A percentile compares a stretch with the other conserved stretches of the same genome.
Evolutionary conservation across 2,329 filamentous ascomycete genomes (phyloP).

Genomic region (Drechslerella stenobrocha): DNA sequence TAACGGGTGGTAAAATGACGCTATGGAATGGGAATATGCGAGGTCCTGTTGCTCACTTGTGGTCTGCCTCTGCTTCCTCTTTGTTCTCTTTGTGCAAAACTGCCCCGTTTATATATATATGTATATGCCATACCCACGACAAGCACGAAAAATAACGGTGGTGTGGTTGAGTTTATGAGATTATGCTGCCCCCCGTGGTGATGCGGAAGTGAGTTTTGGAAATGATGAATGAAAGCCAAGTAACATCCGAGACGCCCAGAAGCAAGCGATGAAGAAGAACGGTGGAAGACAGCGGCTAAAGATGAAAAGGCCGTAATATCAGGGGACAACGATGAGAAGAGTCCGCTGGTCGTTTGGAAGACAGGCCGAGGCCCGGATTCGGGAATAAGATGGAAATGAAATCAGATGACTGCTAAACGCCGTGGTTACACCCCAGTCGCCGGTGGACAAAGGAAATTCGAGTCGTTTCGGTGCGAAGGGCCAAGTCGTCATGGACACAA

Average conservation of each 20-base stretch:
- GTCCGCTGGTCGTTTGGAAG: neutral
- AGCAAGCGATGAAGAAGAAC: neutral
- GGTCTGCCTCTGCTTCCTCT: too few relatives aligned
- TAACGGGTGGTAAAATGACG: neutral
- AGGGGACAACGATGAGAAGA: neutral
- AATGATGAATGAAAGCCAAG: neutral
- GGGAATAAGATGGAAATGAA: too few relatives aligned
- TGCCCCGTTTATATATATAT: too few relatives aligned
- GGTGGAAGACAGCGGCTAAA: neutral
- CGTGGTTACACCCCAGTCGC: neutral
- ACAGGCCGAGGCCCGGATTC: too few relatives aligned
- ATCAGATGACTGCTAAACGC: neutral
- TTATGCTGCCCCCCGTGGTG: too few relatives aligned
- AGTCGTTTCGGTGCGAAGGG: neutral
- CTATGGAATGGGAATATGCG: neutral
- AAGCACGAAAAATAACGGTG: too few relatives aligned
- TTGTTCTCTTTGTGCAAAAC: too few relatives aligned
- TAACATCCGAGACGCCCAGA: neutral
- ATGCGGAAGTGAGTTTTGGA: neutral
- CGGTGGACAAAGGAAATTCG: conserved; percentile 5
- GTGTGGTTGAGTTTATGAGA: too few relatives aligned
- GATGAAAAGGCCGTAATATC: neutral
- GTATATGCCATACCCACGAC: too few relatives aligned
- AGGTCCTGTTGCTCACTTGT: neutral
- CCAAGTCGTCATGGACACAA: neutral